Percentiles rank a stretch among this genome's conserved stretches.
Evolutionary conservation across 2,329 filamentous ascomycete species (phyloP).

Genomic region (Fusarium nygamai): DNA sequence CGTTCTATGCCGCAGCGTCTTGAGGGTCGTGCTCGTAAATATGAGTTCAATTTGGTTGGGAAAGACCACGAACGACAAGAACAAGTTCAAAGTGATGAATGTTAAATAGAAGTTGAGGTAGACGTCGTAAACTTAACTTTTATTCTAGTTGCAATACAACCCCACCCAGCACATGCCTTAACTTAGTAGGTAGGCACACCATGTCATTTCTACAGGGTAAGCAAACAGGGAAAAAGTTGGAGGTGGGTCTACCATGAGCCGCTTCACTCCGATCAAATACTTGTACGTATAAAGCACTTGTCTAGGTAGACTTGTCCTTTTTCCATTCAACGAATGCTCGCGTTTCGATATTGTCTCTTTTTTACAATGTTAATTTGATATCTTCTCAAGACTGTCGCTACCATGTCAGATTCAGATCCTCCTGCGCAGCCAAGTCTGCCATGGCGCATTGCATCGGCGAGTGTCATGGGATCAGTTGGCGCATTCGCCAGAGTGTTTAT

Average conservation of each 20-base stretch:
- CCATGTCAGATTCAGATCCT: slow-evolving; percentile 39
- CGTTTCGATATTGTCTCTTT: neutral
- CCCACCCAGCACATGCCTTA: neutral
- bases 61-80: neutral
- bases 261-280: slow-evolving; percentile 20
- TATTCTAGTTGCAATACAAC: too few species aligned
- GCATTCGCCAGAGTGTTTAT: slow-evolving; percentile 79
- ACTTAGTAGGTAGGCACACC: neutral
- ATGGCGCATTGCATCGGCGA: slow-evolving; percentile 79
- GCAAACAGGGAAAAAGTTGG: slow-evolving; percentile 8
- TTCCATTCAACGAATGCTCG: neutral
- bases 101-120: neutral
- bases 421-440: slow-evolving; percentile 64
- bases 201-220: slow-evolving; percentile 20
- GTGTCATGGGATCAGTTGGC: slow-evolving; percentile 78
- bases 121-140: neutral
- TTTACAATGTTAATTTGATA: neutral
- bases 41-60: neutral
- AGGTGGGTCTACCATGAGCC: slow-evolving; percentile 29
- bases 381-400: neutral
- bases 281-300: slow-evolving; percentile 12
- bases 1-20: neutral
- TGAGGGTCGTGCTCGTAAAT: too few species aligned
- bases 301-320: neutral
- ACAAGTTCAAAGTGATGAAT: neutral